Percentiles rank a stretch among this genome's conserved stretches.
phyloP scores from a whole-genome alignment of 805 yeast genomes.

The Candida pseudoglaebosa region DNA sequence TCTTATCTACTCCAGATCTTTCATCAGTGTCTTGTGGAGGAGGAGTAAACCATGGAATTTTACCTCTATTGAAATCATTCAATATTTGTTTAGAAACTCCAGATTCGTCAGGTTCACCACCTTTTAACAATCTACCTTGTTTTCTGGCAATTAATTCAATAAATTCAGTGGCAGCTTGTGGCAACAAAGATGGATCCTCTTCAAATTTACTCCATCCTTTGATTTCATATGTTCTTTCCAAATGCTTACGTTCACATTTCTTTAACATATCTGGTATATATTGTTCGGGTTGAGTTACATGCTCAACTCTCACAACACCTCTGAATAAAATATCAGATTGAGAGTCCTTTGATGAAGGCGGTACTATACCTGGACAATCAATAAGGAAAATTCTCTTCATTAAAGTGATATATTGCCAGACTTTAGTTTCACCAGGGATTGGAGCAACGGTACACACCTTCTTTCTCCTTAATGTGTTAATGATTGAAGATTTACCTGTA shows the following conservation, averaged over 20 bases:
- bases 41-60: slow-evolving; percentile 95
- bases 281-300: slow-evolving; percentile 92
- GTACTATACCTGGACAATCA: slow-evolving; percentile 99
- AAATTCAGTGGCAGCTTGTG: slow-evolving; percentile 56
- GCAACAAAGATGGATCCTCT: slow-evolving; percentile 45
- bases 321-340: slow-evolving; percentile 90
- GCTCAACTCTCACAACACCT: slow-evolving; percentile 99
- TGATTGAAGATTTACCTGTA: slow-evolving; percentile 95
- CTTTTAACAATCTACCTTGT: slow-evolving; percentile 87
- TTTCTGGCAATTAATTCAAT: slow-evolving; percentile 89
- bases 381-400: slow-evolving; percentile 94
- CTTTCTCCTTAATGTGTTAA: slow-evolving; percentile 88
- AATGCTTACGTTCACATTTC: slow-evolving; percentile 83
- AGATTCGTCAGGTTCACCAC: slow-evolving; percentile 96
- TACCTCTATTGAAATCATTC: slow-evolving; percentile 94
- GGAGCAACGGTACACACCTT: slow-evolving; percentile 98
- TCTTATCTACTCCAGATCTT: slow-evolving; percentile 55
- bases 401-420: slow-evolving; percentile 96
- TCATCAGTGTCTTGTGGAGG: slow-evolving; percentile 76
- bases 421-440: slow-evolving; percentile 98
- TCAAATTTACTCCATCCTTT: slow-evolving; percentile 72
- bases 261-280: slow-evolving; percentile 82
- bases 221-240: slow-evolving; percentile 93
- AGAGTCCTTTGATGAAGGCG: slow-evolving; percentile 85
- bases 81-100: slow-evolving; percentile 88